Evolutionary conservation across 805 yeast genomes (phyloP), one percentile per base, ranked within the genome.

Genomic region (Ogataea methanolica): DNA sequence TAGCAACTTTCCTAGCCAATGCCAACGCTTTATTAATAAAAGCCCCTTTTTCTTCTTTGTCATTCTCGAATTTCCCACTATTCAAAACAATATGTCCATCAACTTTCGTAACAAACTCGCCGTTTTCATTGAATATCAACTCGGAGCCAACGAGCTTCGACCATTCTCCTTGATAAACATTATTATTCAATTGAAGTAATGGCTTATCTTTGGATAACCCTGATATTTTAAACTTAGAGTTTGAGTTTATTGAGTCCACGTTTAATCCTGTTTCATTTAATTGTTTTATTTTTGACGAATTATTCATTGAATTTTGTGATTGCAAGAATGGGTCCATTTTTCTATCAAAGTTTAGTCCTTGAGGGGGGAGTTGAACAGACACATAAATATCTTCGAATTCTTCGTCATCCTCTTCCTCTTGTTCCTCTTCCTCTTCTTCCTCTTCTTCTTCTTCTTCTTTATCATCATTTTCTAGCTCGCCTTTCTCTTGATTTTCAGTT

Each of bases 131-230:
- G 51, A 67, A 66, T 1, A 67, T 62, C 38, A 68, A 43, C 44
- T 68, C 97, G 0, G 95, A 85, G 0, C 98, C 98, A 1, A 88
- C 83, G 3, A 88, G 65, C 46, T 77, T 77, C 39, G 75, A 73
- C 97, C 97, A 91, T 21, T 72, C 68, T 2, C 96, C 94, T 63
- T 81, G 79, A 61, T 80, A 88, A 4, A 88, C 65, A 36, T 75
- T 71, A 44, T 76, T 74, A 37, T 84, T 83, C 14, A 81, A 67
- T 55, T 77, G 80, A 39, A 83, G 71, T 19, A 82, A 59, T 5
- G 91, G 90, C 33, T 67, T 66, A 19, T 72, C 71, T 12, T 74
- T 67, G 19, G 80, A 78, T 23, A 85, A 59, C 0, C 85, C 87
- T 16, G 84, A 73, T 14, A 76, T 61, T 50, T 80, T 81, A 22